Percentiles rank a stretch among this genome's conserved stretches.
These are phyloP conservation scores for Rhynchosporium agropyri DNA, from an alignment of 2,329 filamentous ascomycete species.

Conservation along the genomic window DNA sequence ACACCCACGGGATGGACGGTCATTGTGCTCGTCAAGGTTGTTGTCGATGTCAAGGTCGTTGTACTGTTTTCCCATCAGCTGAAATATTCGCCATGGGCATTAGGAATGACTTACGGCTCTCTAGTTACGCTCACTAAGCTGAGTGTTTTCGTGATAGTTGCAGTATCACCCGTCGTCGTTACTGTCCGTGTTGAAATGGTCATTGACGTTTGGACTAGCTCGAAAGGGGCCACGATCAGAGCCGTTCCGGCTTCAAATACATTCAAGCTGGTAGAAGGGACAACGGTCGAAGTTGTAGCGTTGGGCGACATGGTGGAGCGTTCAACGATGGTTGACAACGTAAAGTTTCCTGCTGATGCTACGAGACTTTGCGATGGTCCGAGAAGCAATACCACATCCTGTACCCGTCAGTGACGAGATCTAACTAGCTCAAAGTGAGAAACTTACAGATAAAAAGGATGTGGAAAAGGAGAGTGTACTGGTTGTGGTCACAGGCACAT, in stretches of 20 bases:
- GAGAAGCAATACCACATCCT: slow-evolving; percentile 30
- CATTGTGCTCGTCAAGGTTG: slow-evolving; percentile 12
- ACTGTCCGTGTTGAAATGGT: background rate
- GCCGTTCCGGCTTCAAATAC: background rate
- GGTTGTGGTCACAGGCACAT: slow-evolving; percentile 29
- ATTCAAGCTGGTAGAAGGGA: background rate
- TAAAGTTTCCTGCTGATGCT: slow-evolving; percentile 25
- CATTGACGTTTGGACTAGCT: background rate
- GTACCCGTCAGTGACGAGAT: slow-evolving; percentile 8
- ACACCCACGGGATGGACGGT: slow-evolving; percentile 6
- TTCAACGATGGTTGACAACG: slow-evolving; percentile 26
- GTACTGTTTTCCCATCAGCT: background rate
- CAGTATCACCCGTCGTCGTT: background rate
- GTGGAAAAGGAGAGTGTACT: slow-evolving; percentile 31
- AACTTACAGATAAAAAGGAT: slow-evolving; percentile 28
- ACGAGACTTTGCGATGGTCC: slow-evolving; percentile 27
- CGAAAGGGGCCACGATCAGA: background rate
- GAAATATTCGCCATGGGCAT: too few relatives aligned
- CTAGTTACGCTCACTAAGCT: background rate
- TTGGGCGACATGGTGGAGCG: slow-evolving; percentile 24
- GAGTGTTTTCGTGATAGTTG: slow-evolving; percentile 14
- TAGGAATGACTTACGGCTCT: slow-evolving; percentile 2
- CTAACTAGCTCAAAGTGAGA: background rate
- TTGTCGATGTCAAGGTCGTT: slow-evolving; percentile 9
- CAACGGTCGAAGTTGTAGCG: slow-evolving; percentile 16